These are phyloP conservation scores for Herpetomonas tarakana DNA, from an alignment of 208 protist genomes.

Conservation along the genomic window DNA sequence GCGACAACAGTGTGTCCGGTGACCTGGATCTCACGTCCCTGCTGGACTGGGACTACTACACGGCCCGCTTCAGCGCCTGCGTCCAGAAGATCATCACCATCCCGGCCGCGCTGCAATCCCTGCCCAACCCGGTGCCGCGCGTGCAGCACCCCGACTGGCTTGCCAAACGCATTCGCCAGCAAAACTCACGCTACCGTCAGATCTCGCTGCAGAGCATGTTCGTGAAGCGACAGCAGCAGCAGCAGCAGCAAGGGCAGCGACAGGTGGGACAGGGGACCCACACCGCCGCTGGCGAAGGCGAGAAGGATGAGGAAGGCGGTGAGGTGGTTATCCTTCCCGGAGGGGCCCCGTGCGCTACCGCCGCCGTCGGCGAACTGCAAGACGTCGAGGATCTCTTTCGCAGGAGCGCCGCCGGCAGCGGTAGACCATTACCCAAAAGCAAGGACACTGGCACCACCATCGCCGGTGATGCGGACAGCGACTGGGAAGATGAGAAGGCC, in stretches of 20 bases:
- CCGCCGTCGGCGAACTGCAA: constrained; percentile 12
- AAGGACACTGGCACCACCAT: neutral
- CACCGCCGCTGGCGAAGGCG: no score
- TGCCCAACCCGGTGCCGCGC: constrained; percentile 97
- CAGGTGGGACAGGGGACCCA: neutral
- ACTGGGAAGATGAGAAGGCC: constrained; percentile 15
- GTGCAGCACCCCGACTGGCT: constrained; percentile 98
- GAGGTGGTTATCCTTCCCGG: neutral
- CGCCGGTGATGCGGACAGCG: constrained; percentile 12
- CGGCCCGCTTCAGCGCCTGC: constrained; percentile 91
- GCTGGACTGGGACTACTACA: constrained; percentile 99
- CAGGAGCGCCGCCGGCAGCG: neutral
- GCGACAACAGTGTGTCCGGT: constrained; percentile 54
- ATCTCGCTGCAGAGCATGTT: constrained; percentile 65
- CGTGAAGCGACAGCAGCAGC: constrained; percentile 18
- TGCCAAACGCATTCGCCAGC: constrained; percentile 83
- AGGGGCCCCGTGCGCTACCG: neutral
- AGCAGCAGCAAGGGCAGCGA: neutral
- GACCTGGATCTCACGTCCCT: constrained; percentile 88
- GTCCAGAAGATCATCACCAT: constrained; percentile 99
- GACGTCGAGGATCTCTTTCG: constrained; percentile 66
- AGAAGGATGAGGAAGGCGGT: neutral
- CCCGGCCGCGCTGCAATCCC: constrained; percentile 96
- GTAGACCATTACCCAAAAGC: no score
- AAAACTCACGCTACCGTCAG: constrained; percentile 77